These are phyloP conservation scores for Salix purpurea DNA, from an alignment of 345 rosid species.

Conservation along the genomic window DNA sequence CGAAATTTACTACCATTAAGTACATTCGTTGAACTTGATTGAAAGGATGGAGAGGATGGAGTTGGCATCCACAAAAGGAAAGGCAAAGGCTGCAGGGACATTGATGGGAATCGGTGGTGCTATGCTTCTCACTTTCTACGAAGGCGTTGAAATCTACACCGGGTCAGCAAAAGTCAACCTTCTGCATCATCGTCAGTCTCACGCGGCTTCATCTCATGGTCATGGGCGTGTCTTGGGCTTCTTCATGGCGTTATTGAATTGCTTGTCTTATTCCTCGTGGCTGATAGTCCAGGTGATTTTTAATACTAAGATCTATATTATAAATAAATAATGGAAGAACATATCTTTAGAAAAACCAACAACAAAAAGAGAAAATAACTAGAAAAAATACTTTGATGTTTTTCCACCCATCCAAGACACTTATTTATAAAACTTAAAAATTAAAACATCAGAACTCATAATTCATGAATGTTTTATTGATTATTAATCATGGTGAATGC, in stretches of 20 bases:
- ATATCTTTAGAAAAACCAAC: too few relatives aligned
- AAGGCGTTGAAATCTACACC: background rate
- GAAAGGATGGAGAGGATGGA: constrained; percentile 6
- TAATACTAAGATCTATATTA: too few relatives aligned
- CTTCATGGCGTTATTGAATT: background rate
- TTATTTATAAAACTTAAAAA: too few relatives aligned
- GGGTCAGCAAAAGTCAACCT: constrained; percentile 11
- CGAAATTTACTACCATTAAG: too few relatives aligned
- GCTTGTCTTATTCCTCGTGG: constrained; percentile 8
- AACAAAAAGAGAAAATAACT: too few relatives aligned
- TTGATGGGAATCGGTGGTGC: constrained; percentile 14
- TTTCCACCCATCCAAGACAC: too few relatives aligned
- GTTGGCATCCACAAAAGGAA: background rate
- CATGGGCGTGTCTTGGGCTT: background rate
- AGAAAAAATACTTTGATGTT: too few relatives aligned
- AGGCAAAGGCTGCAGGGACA: constrained; percentile 12
- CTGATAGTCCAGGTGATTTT: constrained; percentile 14
- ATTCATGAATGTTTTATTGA: too few relatives aligned
- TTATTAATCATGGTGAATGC: too few relatives aligned
- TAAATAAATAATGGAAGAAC: too few relatives aligned
- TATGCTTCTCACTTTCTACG: background rate
- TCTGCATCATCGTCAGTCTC: background rate
- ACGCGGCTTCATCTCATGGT: background rate
- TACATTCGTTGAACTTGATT: background rate
- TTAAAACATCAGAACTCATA: too few relatives aligned